A percentile compares a stretch with the other conserved stretches of the same genome.
Conservation (phyloP, 108 stramenopile species). For the Fistulifera pelliculosa region DNA sequence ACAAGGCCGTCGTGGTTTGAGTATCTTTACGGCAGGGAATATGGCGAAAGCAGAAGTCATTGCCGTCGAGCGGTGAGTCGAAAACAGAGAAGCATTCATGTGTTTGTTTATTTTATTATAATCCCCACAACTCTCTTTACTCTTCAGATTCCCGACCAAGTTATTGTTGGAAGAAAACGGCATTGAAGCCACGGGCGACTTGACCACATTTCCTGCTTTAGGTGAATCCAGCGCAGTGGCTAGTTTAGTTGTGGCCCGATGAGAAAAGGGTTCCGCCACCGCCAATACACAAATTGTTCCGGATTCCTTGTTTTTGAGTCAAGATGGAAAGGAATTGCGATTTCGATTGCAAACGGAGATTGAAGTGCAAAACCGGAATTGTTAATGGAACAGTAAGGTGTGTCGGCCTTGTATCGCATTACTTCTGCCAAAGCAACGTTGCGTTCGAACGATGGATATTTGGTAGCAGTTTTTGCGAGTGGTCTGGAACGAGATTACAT, state of each 20-base stretch:
- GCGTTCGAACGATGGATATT: conserved; percentile 55
- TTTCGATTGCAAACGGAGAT: conserved; percentile 63
- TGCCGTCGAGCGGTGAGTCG: conserved; percentile 55
- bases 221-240: conserved; percentile 63
- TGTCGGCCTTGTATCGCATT: conserved; percentile 52
- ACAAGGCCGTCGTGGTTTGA: conserved; percentile 64
- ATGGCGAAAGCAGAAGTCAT: conserved; percentile 79
- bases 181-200: conserved; percentile 52
- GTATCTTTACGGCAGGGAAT: conserved; percentile 79
- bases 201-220: conserved; percentile 52
- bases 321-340: conserved; percentile 45
- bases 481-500: conserved; percentile 69
- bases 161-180: conserved; percentile 75
- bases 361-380: conserved; percentile 82
- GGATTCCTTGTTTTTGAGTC: conserved; percentile 28
- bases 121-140: not conserved
- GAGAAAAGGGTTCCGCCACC: too few relatives aligned
- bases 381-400: conserved; percentile 63
- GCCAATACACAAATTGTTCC: conserved; percentile 26
- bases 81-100: not conserved
- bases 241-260: conserved; percentile 40
- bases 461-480: conserved; percentile 74
- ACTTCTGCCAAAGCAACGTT: conserved; percentile 74
- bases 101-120: not conserved
- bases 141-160: conserved; percentile 39